Evolutionary conservation across 2,329 filamentous ascomycete species (phyloP).

Genomic region (Sporothrix variecibatus): DNA sequence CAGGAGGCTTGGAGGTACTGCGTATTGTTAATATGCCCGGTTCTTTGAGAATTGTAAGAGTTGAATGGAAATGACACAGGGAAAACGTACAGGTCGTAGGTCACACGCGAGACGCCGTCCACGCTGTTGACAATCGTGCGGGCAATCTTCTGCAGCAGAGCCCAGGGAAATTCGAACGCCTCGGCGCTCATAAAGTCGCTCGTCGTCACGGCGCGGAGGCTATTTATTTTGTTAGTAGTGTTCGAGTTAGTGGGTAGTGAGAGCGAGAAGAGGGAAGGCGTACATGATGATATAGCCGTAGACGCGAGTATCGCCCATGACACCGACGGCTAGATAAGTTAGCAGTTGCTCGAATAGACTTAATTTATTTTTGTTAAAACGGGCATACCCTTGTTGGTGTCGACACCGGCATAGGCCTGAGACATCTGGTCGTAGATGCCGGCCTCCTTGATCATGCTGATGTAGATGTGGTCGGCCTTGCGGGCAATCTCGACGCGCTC

Average conservation of each 20-base stretch:
- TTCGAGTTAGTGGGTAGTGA: neutral
- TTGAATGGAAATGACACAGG: neutral
- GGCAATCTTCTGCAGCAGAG: slow-evolving; percentile 66
- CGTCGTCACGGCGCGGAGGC: slow-evolving; percentile 50
- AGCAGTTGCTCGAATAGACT: neutral
- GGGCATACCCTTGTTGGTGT: slow-evolving; percentile 42
- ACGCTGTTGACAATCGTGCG: slow-evolving; percentile 75
- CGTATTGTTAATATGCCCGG: neutral
- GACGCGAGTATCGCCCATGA: slow-evolving; percentile 42
- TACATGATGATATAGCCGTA: slow-evolving; percentile 35
- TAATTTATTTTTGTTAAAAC: neutral
- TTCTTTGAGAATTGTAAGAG: neutral
- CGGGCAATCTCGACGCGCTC: slow-evolving; percentile 77
- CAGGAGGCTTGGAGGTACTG: slow-evolving; percentile 61
- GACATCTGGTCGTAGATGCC: slow-evolving; percentile 65
- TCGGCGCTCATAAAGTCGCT: slow-evolving; percentile 75
- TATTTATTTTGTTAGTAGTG: slow-evolving; percentile 26
- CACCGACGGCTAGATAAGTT: slow-evolving; percentile 40
- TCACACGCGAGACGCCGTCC: slow-evolving; percentile 68
- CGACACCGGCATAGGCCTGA: slow-evolving; percentile 52
- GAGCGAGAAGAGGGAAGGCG: neutral
- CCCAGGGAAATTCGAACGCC: slow-evolving; percentile 64
- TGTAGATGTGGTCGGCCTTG: slow-evolving; percentile 78
- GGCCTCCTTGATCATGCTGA: slow-evolving; percentile 70
- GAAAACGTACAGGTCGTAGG: slow-evolving; percentile 57